Conservation (phyloP, 805 yeast species). For the Tetrapisispora fleetii region DNA sequence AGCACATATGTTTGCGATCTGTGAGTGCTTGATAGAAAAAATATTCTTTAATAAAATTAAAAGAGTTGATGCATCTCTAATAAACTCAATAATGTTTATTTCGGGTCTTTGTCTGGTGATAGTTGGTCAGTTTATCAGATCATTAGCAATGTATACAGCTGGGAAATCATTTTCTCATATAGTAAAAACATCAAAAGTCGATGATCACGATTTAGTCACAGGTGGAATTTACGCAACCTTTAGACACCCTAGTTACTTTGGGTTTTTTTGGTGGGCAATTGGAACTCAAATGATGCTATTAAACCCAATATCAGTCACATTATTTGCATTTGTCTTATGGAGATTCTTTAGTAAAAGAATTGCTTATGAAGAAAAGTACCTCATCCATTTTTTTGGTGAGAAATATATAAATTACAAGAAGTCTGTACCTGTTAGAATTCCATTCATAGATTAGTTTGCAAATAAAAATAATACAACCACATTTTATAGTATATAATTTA, state of each 20-base stretch:
- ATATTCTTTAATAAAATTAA: slow-evolving; percentile 34
- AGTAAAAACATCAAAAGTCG: slow-evolving; percentile 43
- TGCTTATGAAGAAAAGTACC: slow-evolving; percentile 53
- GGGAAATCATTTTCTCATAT: slow-evolving; percentile 78
- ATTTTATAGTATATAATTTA: background rate
- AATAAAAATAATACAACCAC: background rate
- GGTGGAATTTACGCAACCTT: slow-evolving; percentile 55
- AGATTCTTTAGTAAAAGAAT: slow-evolving; percentile 64
- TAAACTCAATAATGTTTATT: slow-evolving; percentile 11
- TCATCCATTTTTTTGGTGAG: slow-evolving; percentile 61
- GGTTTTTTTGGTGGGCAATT: slow-evolving; percentile 88
- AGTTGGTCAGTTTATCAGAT: slow-evolving; percentile 58
- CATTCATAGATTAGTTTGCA: slow-evolving; percentile 37
- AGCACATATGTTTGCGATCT: slow-evolving; percentile 48
- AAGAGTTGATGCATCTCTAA: slow-evolving; percentile 1
- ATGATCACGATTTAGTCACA: slow-evolving; percentile 60
- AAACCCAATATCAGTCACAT: slow-evolving; percentile 50
- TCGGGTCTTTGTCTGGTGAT: slow-evolving; percentile 40
- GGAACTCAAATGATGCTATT: slow-evolving; percentile 68
- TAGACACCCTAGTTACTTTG: slow-evolving; percentile 88
- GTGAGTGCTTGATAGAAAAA: slow-evolving; percentile 40
- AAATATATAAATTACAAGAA: slow-evolving; percentile 47
- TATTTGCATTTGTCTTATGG: slow-evolving; percentile 52
- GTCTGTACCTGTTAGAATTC: slow-evolving; percentile 50
- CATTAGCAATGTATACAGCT: slow-evolving; percentile 81